A percentile compares a stretch with the other conserved stretches of the same genome.
Evolutionary conservation across 75 land plant species (phyloP).

Genomic region (Ceratopteris richardii): DNA sequence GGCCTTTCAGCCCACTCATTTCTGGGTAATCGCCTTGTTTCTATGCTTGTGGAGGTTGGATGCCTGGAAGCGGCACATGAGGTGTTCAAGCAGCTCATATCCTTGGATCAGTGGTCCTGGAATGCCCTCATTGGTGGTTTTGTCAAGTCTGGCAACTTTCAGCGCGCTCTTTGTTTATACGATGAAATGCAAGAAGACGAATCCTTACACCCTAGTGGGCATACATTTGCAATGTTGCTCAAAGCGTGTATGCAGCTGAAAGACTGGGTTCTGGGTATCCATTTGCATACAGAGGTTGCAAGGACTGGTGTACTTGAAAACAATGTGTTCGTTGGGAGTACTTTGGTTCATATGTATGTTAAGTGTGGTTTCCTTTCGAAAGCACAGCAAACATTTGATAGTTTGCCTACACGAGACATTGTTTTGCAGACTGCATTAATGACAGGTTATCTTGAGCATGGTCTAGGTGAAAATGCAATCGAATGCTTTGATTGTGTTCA

Average conservation of each 20-base stretch:
- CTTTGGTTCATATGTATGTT: slow-evolving; percentile 15
- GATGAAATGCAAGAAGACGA: neutral
- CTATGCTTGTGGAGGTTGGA: neutral
- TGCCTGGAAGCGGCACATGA: neutral
- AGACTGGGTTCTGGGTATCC: neutral
- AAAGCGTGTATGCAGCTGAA: neutral
- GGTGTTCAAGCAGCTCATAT: neutral
- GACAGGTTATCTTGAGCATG: slow-evolving; percentile 5
- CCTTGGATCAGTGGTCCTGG: neutral
- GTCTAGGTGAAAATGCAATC: slow-evolving; percentile 5
- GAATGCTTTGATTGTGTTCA: slow-evolving; percentile 6
- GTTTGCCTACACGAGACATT: slow-evolving; percentile 2
- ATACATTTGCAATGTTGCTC: neutral
- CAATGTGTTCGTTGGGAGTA: slow-evolving; percentile 8
- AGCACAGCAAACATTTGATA: slow-evolving; percentile 11
- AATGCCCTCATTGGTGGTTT: neutral
- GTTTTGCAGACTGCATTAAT: slow-evolving; percentile 7
- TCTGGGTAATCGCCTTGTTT: neutral
- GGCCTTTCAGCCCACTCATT: no score
- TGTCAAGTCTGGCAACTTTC: neutral
- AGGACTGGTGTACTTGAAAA: neutral
- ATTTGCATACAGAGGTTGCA: neutral
- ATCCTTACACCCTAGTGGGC: neutral
- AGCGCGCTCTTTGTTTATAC: neutral
- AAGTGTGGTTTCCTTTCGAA: slow-evolving; percentile 14